These are phyloP conservation scores for Cutaneotrichosporon sp. DNA, from an alignment of 1,284 basidiomycete genomes.

Conservation along the genomic window DNA sequence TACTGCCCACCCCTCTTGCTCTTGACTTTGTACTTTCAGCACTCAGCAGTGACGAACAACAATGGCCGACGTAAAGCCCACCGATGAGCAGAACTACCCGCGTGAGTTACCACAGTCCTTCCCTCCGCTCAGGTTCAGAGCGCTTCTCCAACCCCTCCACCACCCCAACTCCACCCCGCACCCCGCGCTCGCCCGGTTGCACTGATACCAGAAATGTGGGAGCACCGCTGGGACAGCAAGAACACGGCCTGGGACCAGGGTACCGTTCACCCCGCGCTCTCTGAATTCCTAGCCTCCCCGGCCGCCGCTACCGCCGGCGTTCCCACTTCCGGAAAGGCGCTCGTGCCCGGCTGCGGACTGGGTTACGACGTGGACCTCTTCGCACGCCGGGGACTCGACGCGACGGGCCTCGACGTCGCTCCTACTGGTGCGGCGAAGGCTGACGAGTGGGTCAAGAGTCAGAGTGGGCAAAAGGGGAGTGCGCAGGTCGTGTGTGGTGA, in stretches of 20 bases:
- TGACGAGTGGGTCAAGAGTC: conserved; percentile 53
- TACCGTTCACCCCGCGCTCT: conserved; percentile 60
- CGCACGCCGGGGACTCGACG: conserved; percentile 57
- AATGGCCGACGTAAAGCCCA: conserved; percentile 13
- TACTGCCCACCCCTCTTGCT: too few relatives aligned
- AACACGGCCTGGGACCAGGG: conserved; percentile 61
- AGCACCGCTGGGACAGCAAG: conserved; percentile 48
- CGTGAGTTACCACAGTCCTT: conserved; percentile 2
- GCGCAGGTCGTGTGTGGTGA: conserved; percentile 55
- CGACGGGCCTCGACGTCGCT: conserved; percentile 62
- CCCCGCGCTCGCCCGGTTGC: too few relatives aligned
- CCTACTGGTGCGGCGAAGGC: conserved; percentile 60
- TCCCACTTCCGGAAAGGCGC: conserved; percentile 59
- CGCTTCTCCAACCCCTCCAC: too few relatives aligned
- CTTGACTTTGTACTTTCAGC: not conserved
- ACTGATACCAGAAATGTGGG: conserved; percentile 26
- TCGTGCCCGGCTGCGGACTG: conserved; percentile 73
- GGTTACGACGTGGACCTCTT: conserved; percentile 68
- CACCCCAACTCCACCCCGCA: too few relatives aligned
- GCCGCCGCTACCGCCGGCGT: conserved; percentile 54
- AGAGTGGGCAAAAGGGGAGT: conserved; percentile 18
- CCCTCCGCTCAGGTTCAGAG: too few relatives aligned
- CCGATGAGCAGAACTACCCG: conserved; percentile 21
- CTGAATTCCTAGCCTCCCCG: conserved; percentile 58
- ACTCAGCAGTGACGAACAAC: not conserved